Conservation (phyloP, 2,329 filamentous ascomycete genomes). For the Hypoxylon sp. region DNA sequence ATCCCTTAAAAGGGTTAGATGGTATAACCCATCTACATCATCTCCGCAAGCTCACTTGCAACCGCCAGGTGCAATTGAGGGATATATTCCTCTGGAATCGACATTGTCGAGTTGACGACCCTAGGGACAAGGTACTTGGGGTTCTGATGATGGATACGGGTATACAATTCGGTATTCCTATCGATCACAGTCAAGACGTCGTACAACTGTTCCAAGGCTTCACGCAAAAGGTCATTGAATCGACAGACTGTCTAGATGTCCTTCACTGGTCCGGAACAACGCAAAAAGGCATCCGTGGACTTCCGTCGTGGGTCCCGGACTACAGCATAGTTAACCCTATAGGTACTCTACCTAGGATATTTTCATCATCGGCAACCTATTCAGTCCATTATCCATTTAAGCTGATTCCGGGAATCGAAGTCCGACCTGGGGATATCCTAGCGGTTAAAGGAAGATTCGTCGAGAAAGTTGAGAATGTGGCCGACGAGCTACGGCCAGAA, state of each 20-base stretch:
- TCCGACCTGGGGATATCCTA: conserved; percentile 13
- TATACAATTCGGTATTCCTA: conserved; percentile 4
- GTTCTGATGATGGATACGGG: conserved; percentile 12
- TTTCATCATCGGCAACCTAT: conserved; percentile 19
- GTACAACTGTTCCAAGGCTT: conserved; percentile 22
- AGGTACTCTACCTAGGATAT: conserved; percentile 32
- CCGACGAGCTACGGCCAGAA: conserved; percentile 19
- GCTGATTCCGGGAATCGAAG: conserved; percentile 17
- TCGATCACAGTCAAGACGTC: conserved; percentile 15
- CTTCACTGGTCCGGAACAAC: conserved; percentile 36
- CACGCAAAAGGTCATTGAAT: conserved; percentile 24
- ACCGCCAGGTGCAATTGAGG: conserved; percentile 5
- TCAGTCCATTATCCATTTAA: conserved; percentile 34
- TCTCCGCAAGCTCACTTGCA: conserved; percentile 20
- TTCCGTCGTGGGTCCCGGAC: conserved; percentile 42
- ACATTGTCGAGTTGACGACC: conserved; percentile 28
- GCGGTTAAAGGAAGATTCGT: conserved; percentile 18
- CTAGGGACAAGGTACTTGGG: conserved; percentile 32
- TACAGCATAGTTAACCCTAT: conserved; percentile 30
- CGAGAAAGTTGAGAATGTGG: conserved; percentile 26
- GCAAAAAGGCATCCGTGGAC: conserved; percentile 11
- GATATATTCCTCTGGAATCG: conserved; percentile 22
- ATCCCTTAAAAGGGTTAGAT: conserved; percentile 30
- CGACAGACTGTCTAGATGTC: conserved; percentile 18
- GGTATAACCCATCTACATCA: conserved; percentile 27